phyloP scores from a whole-genome alignment of 148 eudicot species.

The Silene conica region DNA sequence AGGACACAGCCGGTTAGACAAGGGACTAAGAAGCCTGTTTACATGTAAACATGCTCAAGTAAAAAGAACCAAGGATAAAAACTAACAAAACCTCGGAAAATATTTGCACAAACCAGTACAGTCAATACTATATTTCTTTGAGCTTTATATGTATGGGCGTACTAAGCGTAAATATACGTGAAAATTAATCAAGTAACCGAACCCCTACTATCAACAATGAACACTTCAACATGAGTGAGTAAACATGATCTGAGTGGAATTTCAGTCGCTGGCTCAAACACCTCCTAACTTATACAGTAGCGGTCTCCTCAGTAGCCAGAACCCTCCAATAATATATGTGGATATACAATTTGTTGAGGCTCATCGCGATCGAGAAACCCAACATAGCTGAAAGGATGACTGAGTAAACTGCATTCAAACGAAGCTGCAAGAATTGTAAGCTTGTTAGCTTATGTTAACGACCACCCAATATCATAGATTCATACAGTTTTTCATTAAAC shows the following conservation, averaged over 20 bases:
- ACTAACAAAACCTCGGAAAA: neutral
- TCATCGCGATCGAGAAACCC: conserved; percentile 62
- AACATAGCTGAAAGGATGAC: conserved; percentile 55
- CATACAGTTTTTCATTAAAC: neutral
- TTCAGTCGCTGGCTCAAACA: neutral
- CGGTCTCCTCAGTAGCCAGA: conserved; percentile 32
- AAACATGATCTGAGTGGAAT: no score
- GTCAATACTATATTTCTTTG: neutral
- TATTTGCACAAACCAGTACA: neutral
- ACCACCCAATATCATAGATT: neutral
- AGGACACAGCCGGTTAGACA: no score
- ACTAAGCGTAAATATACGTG: neutral
- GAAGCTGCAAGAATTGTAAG: conserved; percentile 54
- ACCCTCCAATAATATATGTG: conserved; percentile 51
- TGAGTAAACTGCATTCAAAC: conserved; percentile 47
- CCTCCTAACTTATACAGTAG: neutral
- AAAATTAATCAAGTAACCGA: neutral
- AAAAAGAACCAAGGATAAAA: neutral
- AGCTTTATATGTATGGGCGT: neutral
- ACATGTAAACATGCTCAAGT: no score
- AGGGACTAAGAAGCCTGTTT: no score
- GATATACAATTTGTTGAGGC: conserved; percentile 56
- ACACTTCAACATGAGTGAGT: no score
- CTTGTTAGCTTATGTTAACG: neutral
- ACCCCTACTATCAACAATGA: no score